Conservation (phyloP, 2,329 filamentous ascomycete species). For the Thelonectria olida region DNA sequence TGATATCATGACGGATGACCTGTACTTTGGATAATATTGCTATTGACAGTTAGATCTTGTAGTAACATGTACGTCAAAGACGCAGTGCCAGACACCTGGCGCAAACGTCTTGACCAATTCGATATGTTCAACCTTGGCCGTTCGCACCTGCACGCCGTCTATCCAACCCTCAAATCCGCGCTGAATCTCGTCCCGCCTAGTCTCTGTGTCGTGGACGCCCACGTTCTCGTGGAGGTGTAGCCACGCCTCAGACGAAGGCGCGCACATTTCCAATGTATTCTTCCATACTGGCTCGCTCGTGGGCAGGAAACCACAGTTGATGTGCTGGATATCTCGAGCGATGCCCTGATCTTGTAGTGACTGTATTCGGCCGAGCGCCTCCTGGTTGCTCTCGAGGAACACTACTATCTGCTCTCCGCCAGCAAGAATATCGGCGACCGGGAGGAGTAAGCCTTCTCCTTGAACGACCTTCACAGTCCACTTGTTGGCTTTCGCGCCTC, state of each 20-base stretch:
- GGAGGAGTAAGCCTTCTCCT: constrained; percentile 48
- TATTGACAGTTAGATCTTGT: constrained; percentile 40
- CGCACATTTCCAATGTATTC: constrained; percentile 57
- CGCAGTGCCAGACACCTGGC: constrained; percentile 74
- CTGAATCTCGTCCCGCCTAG: constrained; percentile 58
- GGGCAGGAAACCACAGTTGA: constrained; percentile 72
- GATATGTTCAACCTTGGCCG: constrained; percentile 60
- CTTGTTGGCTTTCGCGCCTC: constrained; percentile 76
- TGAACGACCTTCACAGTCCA: constrained; percentile 69
- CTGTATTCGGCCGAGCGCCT: constrained; percentile 55
- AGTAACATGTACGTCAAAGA: constrained; percentile 69
- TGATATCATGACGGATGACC: constrained; percentile 41
- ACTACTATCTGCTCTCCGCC: constrained; percentile 68
- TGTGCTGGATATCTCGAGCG: constrained; percentile 57
- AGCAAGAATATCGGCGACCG: constrained; percentile 48
- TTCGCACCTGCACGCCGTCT: constrained; percentile 27
- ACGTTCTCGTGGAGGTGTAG: constrained; percentile 76
- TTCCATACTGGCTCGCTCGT: constrained; percentile 65
- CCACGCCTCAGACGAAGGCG: constrained; percentile 55
- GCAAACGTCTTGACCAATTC: constrained; percentile 76
- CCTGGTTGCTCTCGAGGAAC: constrained; percentile 74
- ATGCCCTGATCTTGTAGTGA: constrained; percentile 48
- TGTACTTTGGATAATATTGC: constrained; percentile 23
- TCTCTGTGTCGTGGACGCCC: constrained; percentile 61
- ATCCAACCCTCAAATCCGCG: constrained; percentile 53